Evolutionary conservation across 2,329 filamentous ascomycete species (phyloP).

Genomic region (Apiospora arundinis): DNA sequence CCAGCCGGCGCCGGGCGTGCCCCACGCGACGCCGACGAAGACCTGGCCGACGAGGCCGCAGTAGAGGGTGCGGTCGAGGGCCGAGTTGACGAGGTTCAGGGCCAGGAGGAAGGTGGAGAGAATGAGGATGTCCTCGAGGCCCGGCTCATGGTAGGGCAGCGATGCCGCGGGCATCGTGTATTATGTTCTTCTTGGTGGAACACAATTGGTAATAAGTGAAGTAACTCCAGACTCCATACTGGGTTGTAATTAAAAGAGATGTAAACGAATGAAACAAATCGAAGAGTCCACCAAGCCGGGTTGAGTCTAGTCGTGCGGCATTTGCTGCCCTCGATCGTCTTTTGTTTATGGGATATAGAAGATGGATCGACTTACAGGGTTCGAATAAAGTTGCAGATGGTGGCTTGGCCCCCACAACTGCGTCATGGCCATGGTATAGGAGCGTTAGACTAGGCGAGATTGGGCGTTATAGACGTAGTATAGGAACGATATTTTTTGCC

Average conservation of each 20-base stretch:
- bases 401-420: background rate
- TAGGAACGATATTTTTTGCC: too few relatives aligned
- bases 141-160: conserved; percentile 67
- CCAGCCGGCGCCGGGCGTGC: conserved; percentile 68
- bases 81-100: conserved; percentile 63
- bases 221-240: background rate
- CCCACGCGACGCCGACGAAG: conserved; percentile 73
- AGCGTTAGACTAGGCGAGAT: background rate
- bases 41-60: conserved; percentile 78
- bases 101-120: conserved; percentile 67
- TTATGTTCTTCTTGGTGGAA: background rate
- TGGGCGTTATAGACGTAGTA: too few relatives aligned
- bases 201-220: background rate
- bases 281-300: background rate
- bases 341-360: background rate
- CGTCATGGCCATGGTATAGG: background rate
- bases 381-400: background rate
- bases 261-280: too few relatives aligned
- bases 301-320: background rate
- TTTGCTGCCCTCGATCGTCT: background rate
- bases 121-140: conserved; percentile 63
- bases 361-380: background rate
- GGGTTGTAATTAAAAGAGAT: background rate
- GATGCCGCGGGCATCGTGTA: conserved; percentile 28
- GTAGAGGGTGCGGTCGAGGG: conserved; percentile 66